phyloP scores from a whole-genome alignment of 2,329 filamentous ascomycete species.

The Fusarium pseudocircinatum region DNA sequence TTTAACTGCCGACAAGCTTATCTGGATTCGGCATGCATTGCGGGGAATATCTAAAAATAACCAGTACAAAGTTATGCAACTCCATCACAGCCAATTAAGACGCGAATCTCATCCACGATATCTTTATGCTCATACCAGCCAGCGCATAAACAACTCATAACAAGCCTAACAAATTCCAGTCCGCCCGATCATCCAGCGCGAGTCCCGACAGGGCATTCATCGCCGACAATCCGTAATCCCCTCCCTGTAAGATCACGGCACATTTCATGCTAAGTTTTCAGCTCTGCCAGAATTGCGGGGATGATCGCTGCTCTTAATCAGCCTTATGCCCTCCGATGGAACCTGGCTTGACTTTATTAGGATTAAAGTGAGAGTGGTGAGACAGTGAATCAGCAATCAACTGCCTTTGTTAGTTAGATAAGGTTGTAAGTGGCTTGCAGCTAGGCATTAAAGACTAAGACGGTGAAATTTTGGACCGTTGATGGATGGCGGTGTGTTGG shows the following conservation, averaged over 20 bases:
- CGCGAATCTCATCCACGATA: background rate
- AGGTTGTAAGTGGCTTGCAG: background rate
- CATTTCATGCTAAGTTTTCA: conserved; percentile 8
- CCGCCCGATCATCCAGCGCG: background rate
- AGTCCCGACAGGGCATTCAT: background rate
- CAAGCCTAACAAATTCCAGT: background rate
- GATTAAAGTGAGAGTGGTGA: background rate
- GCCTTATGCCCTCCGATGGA: conserved; percentile 11
- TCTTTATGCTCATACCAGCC: background rate
- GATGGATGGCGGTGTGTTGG: background rate
- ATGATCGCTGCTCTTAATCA: background rate
- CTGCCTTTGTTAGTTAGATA: background rate
- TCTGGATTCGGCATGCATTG: background rate
- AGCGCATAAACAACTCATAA: background rate
- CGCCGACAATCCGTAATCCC: conserved; percentile 3
- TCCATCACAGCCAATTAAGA: accelerated
- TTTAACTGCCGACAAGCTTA: too few species aligned
- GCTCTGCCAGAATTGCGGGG: conserved; percentile 4
- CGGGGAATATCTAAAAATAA: background rate
- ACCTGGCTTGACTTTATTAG: background rate
- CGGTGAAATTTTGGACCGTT: conserved; percentile 12
- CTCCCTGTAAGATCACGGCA: background rate
- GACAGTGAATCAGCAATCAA: background rate
- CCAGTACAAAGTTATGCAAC: background rate
- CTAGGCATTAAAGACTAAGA: background rate